Base-by-base conservation (phyloP, 352 stramenopile genomes). In the Globisporangium cederbergense region DNA sequence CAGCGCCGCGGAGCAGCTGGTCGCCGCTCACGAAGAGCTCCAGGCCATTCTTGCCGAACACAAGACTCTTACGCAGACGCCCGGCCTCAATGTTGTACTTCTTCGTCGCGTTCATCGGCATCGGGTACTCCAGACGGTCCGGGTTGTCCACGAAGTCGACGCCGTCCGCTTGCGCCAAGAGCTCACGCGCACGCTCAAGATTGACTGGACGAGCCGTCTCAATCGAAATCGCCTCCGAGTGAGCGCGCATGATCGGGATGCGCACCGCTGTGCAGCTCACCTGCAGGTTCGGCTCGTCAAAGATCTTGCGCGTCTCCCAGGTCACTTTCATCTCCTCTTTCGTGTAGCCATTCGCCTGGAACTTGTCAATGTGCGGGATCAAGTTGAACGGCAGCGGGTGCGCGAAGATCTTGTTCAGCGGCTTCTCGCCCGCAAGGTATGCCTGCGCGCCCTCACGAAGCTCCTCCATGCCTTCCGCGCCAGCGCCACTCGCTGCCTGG, bases 251-350 rank as follows among this genome's bases (percentile, higher is more conserved):
- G 65, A 98, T 99, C 7, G 97, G 97, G 71, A 99, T 98, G 53
- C 97, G 93, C 60, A 98, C 97, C 46, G 96, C 96, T 59, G 96
- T 98, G 81, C 96, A 99, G 70, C 79, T 93, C 47, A 96, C 83
- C 4, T 75, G 69, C 36, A 97, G 72, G 10, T 89, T 57, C 0
- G 89, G 77, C 64, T 96, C 87, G 70, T 84, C 89, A 67, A 98
- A 98, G 77, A 99, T 99, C 81, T 99, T 99, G 68, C 91, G 88
- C 46, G 93, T 98, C 76, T 99, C 97, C 97, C 97, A 99, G 58
- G 96, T 98, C 40, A 99, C 96, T 75, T 99, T 99, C 96, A 99
- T 99, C 84, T 99, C 97, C 75, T 99, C 97, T 83, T 99, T 99
- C 40, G 96, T 99, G 82, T 98, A 99, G 62, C 95, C 91, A 73